Evolutionary conservation across 2,329 filamentous ascomycete species (phyloP), one percentile per base, ranked within the genome.

Genomic region (Penicillium glabrum): DNA sequence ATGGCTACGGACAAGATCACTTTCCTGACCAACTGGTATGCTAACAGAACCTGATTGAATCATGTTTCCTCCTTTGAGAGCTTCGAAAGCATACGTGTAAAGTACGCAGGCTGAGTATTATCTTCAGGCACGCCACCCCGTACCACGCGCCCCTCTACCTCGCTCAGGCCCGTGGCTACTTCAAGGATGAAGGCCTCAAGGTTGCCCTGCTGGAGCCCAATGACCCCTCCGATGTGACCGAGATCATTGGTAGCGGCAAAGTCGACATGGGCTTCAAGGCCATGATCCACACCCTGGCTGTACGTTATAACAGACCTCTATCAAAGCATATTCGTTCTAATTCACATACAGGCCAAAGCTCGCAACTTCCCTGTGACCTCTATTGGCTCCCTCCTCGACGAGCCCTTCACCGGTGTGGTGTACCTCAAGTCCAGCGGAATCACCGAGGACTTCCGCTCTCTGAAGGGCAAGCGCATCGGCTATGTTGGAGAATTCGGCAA

Each of bases 1-100:
- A 91, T 91, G 89, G 86, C 89, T 73, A 90, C 88, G 75, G 89
- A 91, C 74, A 91, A 91, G 86, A 91, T 92, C 70, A 91, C 89
- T 52, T 92, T 91, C 79, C 81, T 91, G 73, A 89, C 88, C 78
- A 91, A 92, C 82, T 92, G 89, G 89, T 91, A 84, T 72, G 77
- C 70, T 60, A 67, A 58, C 44, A 59, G 35, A 47, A 46, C 46
- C 8, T 35, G 41, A 33, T 51, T 31, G 2, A 31, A 31, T 31
- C 24, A 24, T 24, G 24, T 24, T 6, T 24, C 8, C 24, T 24
- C 24, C 24, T 24, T 24, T 24, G 24, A 8, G 24, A 5, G 24
- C 24, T 26, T 8, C 9, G 26, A 8, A 8, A 26, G 26, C 26
- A 26, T 8, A 26, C 7, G 2, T 46, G 3, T 46, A 14, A 39